These are phyloP conservation scores for Durusdinium trenchii DNA, from an alignment of 73 alveolate genomes.

Conservation along the genomic window DNA sequence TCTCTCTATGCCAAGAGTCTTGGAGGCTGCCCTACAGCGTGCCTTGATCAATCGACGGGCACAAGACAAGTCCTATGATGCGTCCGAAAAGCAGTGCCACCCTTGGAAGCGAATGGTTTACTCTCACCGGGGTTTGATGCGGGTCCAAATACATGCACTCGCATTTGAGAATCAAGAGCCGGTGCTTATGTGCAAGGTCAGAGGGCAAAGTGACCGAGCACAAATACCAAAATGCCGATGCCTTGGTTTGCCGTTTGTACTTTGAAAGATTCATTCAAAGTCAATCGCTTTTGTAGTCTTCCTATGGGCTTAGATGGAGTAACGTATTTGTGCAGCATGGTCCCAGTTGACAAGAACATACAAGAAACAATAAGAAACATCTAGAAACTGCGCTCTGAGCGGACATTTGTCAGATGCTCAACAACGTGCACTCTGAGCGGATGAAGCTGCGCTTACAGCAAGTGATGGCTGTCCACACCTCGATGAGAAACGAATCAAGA, in stretches of 20 bases:
- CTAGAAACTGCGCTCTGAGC: background rate
- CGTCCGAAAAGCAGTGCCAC: constrained; percentile 78
- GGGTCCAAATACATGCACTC: background rate
- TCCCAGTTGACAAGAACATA: too few species aligned
- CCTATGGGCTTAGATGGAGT: too few species aligned
- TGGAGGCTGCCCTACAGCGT: constrained; percentile 86
- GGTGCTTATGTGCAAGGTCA: background rate
- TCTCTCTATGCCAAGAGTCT: background rate
- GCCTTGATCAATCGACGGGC: constrained; percentile 85
- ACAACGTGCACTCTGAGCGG: constrained; percentile 95
- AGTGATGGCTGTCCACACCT: constrained; percentile 48
- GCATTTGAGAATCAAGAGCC: background rate
- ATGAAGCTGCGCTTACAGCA: constrained; percentile 81
- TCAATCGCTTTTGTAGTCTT: too few species aligned
- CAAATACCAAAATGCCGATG: constrained; percentile 67
- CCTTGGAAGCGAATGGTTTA: background rate
- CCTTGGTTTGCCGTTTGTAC: too few species aligned
- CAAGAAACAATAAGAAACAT: background rate
- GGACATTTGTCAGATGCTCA: constrained; percentile 39
- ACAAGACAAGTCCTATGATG: constrained; percentile 88
- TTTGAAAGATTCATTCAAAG: too few species aligned
- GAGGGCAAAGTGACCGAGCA: constrained; percentile 94
- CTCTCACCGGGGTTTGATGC: background rate
- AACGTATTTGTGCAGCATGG: too few species aligned
- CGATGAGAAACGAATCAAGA: background rate